Conservation (phyloP, 179 eudicot species). For the Carnegiea gigantea region DNA sequence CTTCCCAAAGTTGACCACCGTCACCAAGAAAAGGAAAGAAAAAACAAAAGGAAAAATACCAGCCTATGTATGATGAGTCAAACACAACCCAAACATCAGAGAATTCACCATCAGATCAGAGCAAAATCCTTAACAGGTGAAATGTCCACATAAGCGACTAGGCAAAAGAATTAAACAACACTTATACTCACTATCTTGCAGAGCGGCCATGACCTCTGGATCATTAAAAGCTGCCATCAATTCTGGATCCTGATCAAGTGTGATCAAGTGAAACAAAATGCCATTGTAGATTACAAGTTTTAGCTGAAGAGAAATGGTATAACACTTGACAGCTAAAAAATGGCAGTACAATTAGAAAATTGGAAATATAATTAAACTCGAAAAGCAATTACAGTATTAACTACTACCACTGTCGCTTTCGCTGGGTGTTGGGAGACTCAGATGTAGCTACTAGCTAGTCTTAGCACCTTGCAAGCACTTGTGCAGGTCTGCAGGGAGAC, state of each 20-base stretch:
- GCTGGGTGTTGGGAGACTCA: no score
- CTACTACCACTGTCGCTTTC: no score
- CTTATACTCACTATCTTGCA: slow-evolving; percentile 74
- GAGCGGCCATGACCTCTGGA: slow-evolving; percentile 99
- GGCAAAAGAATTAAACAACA: slow-evolving; percentile 4
- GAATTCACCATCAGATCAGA: not conserved
- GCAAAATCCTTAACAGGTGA: not conserved
- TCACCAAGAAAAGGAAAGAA: not conserved
- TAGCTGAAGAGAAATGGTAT: no score
- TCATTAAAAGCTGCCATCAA: slow-evolving; percentile 91
- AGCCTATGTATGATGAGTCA: not conserved
- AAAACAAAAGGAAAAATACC: not conserved
- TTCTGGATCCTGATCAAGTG: slow-evolving; percentile 79
- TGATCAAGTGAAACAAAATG: slow-evolving; percentile 31
- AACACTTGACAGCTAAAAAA: no score
- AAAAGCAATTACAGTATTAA: not conserved
- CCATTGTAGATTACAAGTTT: no score
- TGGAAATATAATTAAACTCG: not conserved
- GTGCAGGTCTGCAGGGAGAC: no score
- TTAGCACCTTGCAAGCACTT: no score
- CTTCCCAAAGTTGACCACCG: not conserved
- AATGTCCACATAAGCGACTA: not conserved
- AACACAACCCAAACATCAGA: not conserved
- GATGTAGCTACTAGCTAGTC: no score
- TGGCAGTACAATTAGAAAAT: not conserved